These are phyloP conservation scores for Penicillium sp. DNA, from an alignment of 2,329 filamentous ascomycete genomes.

Conservation along the genomic window DNA sequence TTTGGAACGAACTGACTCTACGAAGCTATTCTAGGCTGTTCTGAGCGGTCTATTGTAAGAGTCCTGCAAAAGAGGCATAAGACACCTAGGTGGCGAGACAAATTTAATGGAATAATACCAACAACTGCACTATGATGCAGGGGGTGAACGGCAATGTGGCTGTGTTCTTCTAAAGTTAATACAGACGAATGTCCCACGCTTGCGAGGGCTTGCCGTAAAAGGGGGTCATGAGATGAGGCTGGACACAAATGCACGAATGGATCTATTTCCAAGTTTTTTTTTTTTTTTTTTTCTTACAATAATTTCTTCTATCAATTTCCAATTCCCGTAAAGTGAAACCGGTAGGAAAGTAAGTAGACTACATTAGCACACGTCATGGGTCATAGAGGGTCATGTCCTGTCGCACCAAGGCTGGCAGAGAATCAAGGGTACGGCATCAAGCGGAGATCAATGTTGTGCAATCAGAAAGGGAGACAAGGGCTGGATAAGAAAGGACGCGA, in stretches of 20 bases:
- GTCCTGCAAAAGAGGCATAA: neutral
- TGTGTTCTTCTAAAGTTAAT: neutral
- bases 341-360: conserved; percentile 27
- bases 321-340: conserved; percentile 2
- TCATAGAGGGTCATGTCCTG: conserved; percentile 33
- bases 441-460: neutral
- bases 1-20: no score
- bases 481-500: neutral
- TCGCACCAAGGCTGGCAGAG: conserved; percentile 11
- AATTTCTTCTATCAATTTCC: conserved; percentile 4
- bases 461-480: neutral
- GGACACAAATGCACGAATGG: neutral
- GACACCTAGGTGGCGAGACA: neutral
- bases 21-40: no score
- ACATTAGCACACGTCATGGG: conserved; percentile 30
- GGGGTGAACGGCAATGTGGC: neutral
- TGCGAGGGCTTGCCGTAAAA: neutral
- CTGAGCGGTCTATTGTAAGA: neutral
- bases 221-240: neutral
- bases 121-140: neutral
- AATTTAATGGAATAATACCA: neutral
- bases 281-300: neutral
- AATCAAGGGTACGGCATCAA: conserved; percentile 2
- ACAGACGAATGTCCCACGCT: neutral
- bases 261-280: neutral